Evolutionary conservation across 2,329 filamentous ascomycete genomes (phyloP).

Genomic region (Tolypocladium pustulatum): DNA sequence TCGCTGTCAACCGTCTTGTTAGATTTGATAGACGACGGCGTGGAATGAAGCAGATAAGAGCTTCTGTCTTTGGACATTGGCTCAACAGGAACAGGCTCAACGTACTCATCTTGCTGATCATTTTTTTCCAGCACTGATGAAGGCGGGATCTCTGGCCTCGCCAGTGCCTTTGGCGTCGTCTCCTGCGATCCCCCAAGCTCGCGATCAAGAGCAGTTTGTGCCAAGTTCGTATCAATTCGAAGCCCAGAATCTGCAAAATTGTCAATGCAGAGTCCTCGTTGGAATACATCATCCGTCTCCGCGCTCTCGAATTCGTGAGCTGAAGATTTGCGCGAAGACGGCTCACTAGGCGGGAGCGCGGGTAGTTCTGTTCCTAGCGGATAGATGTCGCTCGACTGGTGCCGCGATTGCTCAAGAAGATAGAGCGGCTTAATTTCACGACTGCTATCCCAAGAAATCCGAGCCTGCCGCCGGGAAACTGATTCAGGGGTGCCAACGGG

Average conservation of each 20-base stretch:
- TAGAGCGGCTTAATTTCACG: slow-evolving; percentile 74
- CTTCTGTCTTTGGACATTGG: slow-evolving; percentile 31
- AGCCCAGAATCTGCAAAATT: slow-evolving; percentile 17
- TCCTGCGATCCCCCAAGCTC: slow-evolving; percentile 53
- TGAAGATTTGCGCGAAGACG: slow-evolving; percentile 23
- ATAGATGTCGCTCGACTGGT: slow-evolving; percentile 21
- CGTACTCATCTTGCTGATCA: slow-evolving; percentile 10
- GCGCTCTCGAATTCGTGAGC: slow-evolving; percentile 18
- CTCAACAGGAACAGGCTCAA: slow-evolving; percentile 28
- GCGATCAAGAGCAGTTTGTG: slow-evolving; percentile 18
- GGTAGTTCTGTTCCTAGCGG: slow-evolving; percentile 30
- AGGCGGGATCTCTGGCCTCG: slow-evolving; percentile 17
- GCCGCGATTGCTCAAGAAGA: slow-evolving; percentile 57
- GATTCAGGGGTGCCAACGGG: slow-evolving; percentile 23
- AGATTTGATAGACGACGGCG: slow-evolving; percentile 21
- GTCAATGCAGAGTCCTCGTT: slow-evolving; percentile 8
- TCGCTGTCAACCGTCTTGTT: slow-evolving; percentile 14
- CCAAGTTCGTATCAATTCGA: slow-evolving; percentile 28
- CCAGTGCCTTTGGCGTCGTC: slow-evolving; percentile 55
- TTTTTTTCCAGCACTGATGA: slow-evolving; percentile 7
- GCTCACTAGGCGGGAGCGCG: slow-evolving; percentile 34
- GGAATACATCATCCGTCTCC: slow-evolving; percentile 17
- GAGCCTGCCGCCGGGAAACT: slow-evolving; percentile 26
- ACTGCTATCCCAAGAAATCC: slow-evolving; percentile 51
- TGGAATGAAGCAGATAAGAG: slow-evolving; percentile 29